phyloP scores from a whole-genome alignment of 805 yeast species.

The Candida schatavii region DNA sequence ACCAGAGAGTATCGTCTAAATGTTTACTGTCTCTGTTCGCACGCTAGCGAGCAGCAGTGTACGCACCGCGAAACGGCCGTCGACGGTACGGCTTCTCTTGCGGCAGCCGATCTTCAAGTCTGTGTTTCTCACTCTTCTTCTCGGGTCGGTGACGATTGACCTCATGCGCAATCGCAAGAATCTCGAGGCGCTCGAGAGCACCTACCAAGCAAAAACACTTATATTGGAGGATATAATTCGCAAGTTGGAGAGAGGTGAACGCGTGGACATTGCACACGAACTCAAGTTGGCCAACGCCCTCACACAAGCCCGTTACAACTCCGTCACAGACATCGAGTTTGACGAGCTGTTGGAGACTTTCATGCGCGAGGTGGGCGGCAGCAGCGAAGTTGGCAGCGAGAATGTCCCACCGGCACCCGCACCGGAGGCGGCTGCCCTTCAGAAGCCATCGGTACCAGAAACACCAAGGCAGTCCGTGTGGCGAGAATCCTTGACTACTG shows the following conservation, averaged over 20 bases:
- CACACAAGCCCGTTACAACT: constrained; percentile 33
- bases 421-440: neutral
- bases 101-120: constrained; percentile 37
- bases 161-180: constrained; percentile 44
- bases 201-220: constrained; percentile 34
- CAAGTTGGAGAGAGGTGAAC: constrained; percentile 30
- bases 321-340: constrained; percentile 34
- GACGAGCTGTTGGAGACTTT: constrained; percentile 38
- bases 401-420: neutral
- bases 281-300: constrained; percentile 41
- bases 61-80: no score
- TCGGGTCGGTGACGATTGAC: constrained; percentile 48
- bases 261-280: constrained; percentile 42
- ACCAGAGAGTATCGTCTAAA: no score
- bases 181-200: constrained; percentile 39
- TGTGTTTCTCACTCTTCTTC: constrained; percentile 32
- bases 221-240: constrained; percentile 30
- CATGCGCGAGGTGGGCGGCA: constrained; percentile 26
- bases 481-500: neutral
- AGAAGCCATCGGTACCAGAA: neutral
- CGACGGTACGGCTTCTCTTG: constrained; percentile 27
- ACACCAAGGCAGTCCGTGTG: neutral
- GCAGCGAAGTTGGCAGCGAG: no score
- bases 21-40: no score
- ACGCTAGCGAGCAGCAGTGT: no score